Evolutionary conservation across 73 alveolate species (phyloP).

Genomic region (Urostyla sp.): DNA sequence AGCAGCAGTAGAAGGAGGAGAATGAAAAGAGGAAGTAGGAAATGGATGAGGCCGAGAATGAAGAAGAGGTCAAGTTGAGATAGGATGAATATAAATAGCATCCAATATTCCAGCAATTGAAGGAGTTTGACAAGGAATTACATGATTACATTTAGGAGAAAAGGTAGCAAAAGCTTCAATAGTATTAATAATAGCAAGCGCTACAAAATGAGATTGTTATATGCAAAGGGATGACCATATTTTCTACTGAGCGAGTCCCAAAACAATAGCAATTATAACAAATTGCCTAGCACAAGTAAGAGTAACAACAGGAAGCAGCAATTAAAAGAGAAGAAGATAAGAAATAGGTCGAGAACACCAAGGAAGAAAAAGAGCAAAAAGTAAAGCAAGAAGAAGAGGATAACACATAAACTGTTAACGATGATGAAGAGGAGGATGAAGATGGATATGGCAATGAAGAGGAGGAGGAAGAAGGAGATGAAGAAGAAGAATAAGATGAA

Average conservation of each 20-base stretch:
- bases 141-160: constrained; percentile 47
- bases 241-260: neutral
- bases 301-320: constrained; percentile 2
- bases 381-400: neutral
- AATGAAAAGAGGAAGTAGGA: constrained; percentile 38
- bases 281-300: neutral
- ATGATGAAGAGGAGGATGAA: neutral
- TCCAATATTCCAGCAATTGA: neutral
- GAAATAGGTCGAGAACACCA: neutral
- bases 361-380: neutral
- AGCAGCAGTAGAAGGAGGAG: constrained; percentile 13
- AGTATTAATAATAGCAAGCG: constrained; percentile 9
- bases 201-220: neutral
- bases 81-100: constrained; percentile 49
- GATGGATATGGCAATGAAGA: constrained; percentile 6
- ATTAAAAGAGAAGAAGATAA: neutral
- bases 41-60: constrained; percentile 45
- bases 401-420: neutral
- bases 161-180: neutral
- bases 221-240: neutral
- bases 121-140: constrained; percentile 26
- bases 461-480: neutral
- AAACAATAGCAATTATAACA: neutral
- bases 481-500: constrained; percentile 10
- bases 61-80: constrained; percentile 5